These are phyloP conservation scores for Monilinia fructicola DNA, from an alignment of 2,329 filamentous ascomycete genomes.

Conservation along the genomic window DNA sequence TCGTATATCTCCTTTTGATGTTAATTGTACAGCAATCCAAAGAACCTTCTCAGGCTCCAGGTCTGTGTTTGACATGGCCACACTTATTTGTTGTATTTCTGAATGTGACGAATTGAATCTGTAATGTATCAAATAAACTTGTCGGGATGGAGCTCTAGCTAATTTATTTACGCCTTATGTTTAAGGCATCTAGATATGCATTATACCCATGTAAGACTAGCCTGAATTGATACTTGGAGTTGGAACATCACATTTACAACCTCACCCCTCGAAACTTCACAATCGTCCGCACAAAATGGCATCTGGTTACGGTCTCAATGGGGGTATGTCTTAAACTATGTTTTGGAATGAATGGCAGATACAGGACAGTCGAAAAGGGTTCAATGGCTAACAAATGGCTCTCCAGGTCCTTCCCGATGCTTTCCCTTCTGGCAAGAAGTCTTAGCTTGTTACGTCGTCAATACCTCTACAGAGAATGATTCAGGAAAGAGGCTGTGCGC, in stretches of 20 bases:
- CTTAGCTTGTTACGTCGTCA: constrained; percentile 96
- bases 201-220: constrained; percentile 8
- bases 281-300: constrained; percentile 56
- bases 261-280: constrained; percentile 24
- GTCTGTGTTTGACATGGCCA: constrained; percentile 40
- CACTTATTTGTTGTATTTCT: constrained; percentile 23
- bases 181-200: neutral
- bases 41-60: constrained; percentile 68
- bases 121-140: neutral
- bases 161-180: constrained; percentile 1
- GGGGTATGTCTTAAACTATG: constrained; percentile 58
- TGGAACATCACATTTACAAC: constrained; percentile 34
- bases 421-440: constrained; percentile 99
- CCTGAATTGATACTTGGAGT: constrained; percentile 7
- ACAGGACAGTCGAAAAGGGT: neutral
- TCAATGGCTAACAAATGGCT: constrained; percentile 34
- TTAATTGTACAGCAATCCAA: constrained; percentile 70
- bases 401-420: constrained; percentile 61
- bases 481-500: constrained; percentile 85
- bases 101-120: neutral
- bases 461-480: constrained; percentile 75
- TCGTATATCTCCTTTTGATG: constrained; percentile 63
- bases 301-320: constrained; percentile 78
- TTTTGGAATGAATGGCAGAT: neutral
- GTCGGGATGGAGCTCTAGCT: constrained; percentile 17